Evolutionary conservation across 2,329 filamentous ascomycete genomes (phyloP).

Genomic region (Ophiocordyceps unilateralis): DNA sequence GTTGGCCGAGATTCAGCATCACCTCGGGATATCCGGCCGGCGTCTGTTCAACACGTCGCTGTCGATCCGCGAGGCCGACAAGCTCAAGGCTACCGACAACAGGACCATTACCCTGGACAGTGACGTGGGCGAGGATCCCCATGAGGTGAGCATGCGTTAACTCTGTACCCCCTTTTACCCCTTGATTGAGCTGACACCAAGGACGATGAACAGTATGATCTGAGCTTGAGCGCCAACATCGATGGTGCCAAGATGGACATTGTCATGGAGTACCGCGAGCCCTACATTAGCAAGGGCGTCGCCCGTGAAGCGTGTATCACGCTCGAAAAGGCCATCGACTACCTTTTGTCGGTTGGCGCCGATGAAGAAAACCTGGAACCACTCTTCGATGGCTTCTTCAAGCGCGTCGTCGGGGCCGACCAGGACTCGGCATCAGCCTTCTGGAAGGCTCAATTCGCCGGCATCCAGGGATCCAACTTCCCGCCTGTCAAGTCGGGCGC

Average conservation of each 20-base stretch:
- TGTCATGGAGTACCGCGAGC: constrained; percentile 2
- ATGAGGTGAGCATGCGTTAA: background rate
- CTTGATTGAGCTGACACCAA: background rate
- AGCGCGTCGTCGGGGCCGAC: constrained; percentile 1
- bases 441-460: constrained; percentile 2
- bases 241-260: constrained; percentile 1
- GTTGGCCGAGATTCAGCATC: constrained; percentile 25
- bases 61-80: constrained; percentile 11
- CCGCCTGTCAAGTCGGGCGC: background rate
- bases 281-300: background rate
- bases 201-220: constrained; percentile 1
- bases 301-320: constrained; percentile 1
- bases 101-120: background rate
- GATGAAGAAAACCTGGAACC: background rate
- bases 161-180: background rate
- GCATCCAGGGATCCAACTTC: constrained; percentile 1
- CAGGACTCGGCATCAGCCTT: constrained; percentile 1
- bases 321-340: constrained; percentile 1
- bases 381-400: constrained; percentile 3
- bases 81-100: background rate
- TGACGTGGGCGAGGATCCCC: constrained; percentile 5
- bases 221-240: constrained; percentile 2
- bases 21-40: constrained; percentile 7
- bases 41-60: constrained; percentile 16
- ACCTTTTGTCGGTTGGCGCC: background rate